These are phyloP conservation scores for Begonia masoniana DNA, from an alignment of 306 rosid species.

Conservation along the genomic window DNA sequence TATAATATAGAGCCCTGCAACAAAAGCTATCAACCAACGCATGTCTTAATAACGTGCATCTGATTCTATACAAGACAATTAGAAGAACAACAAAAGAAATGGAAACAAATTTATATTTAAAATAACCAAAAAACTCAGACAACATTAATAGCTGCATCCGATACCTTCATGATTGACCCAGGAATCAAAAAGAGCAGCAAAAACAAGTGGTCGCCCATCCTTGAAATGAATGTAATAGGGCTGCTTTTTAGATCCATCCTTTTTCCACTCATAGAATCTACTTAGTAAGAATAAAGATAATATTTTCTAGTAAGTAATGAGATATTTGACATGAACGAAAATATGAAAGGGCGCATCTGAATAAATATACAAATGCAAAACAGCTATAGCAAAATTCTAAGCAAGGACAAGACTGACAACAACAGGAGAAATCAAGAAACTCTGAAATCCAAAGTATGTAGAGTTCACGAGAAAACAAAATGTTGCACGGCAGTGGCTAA, in stretches of 20 bases:
- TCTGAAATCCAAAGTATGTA: too few relatives aligned
- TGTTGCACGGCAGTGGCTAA: too few relatives aligned
- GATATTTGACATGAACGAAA: neutral
- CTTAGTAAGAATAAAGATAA: neutral
- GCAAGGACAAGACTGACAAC: too few relatives aligned
- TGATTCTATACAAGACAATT: too few relatives aligned
- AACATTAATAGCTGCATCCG: neutral
- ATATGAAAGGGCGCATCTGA: neutral
- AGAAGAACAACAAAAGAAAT: too few relatives aligned
- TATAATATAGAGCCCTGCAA: too few relatives aligned
- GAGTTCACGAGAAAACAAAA: too few relatives aligned
- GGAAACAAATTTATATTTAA: neutral
- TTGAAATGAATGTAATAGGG: constrained; percentile 83
- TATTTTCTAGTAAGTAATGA: neutral
- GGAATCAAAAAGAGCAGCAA: constrained; percentile 84
- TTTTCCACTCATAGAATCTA: constrained; percentile 95
- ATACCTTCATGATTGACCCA: constrained; percentile 80
- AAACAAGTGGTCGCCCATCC: constrained; percentile 70
- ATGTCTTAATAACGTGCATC: neutral
- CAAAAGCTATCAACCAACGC: too few relatives aligned
- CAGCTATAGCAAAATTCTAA: neutral
- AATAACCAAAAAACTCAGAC: neutral
- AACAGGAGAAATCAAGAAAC: too few relatives aligned
- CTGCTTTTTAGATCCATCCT: constrained; percentile 65
- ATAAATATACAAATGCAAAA: neutral